phyloP scores from a whole-genome alignment of 2,329 filamentous ascomycete genomes.

The Fusarium sp. region DNA sequence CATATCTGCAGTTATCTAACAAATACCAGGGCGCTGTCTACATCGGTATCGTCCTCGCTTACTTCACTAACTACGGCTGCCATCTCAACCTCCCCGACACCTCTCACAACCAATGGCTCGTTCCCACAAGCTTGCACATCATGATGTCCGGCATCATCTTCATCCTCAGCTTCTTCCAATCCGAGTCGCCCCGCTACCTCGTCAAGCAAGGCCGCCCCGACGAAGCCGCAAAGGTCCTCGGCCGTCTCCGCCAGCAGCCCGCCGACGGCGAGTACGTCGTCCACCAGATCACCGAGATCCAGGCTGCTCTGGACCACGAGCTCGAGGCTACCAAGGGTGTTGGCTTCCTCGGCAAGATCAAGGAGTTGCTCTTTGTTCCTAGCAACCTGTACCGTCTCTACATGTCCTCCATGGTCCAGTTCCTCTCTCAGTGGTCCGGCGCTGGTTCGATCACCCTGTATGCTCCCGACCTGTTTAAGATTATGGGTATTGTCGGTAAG shows the following conservation, averaged over 20 bases:
- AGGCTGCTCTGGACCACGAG: conserved; percentile 74
- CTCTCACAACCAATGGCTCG: conserved; percentile 66
- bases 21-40: conserved; percentile 65
- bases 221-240: conserved; percentile 66
- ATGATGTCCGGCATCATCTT: conserved; percentile 82
- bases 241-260: conserved; percentile 68
- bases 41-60: conserved; percentile 80
- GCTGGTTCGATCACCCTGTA: conserved; percentile 82
- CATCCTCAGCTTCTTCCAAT: conserved; percentile 73
- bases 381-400: conserved; percentile 80
- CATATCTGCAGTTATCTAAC: not conserved
- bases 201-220: conserved; percentile 72
- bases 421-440: conserved; percentile 80
- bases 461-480: conserved; percentile 76
- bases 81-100: conserved; percentile 60
- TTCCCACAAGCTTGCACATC: conserved; percentile 80
- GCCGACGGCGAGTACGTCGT: conserved; percentile 70
- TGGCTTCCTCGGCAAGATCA: conserved; percentile 71
- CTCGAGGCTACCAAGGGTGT: conserved; percentile 76
- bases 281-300: conserved; percentile 72
- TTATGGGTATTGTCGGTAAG: conserved; percentile 76
- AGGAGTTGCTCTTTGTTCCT: conserved; percentile 74
- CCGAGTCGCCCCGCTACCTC: conserved; percentile 77
- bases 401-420: conserved; percentile 74
- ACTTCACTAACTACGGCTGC: conserved; percentile 77